Evolutionary conservation across 1,139 yeast genomes (phyloP).

Genomic region (Pichia sp.): DNA sequence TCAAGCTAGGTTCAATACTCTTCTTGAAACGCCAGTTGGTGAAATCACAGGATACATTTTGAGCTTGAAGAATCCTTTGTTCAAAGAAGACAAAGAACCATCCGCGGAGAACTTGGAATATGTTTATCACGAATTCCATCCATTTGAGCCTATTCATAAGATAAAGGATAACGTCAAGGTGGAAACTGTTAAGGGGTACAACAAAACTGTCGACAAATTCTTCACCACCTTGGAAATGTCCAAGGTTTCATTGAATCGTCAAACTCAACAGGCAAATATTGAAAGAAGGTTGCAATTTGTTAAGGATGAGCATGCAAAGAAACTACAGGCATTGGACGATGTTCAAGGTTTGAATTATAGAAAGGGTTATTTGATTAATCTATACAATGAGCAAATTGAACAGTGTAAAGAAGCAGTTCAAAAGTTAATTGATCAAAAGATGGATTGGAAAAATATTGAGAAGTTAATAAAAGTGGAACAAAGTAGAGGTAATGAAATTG

Average conservation of each 20-base stretch:
- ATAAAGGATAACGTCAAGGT: constrained; percentile 31
- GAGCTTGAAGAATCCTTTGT: constrained; percentile 54
- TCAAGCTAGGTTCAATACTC: constrained; percentile 35
- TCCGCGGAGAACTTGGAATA: constrained; percentile 40
- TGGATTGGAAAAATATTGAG: constrained; percentile 94
- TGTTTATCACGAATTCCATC: constrained; percentile 79
- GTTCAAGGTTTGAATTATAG: constrained; percentile 61
- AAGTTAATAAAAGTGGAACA: constrained; percentile 69
- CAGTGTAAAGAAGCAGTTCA: constrained; percentile 68
- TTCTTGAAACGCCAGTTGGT: constrained; percentile 31
- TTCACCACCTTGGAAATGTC: constrained; percentile 84
- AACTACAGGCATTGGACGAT: constrained; percentile 60
- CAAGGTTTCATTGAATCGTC: constrained; percentile 65
- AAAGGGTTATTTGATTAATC: constrained; percentile 71
- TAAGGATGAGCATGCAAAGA: constrained; percentile 63
- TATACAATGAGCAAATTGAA: constrained; percentile 66
- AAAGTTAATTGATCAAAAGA: constrained; percentile 67
- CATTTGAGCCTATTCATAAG: constrained; percentile 60
- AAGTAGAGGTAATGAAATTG: constrained; percentile 58
- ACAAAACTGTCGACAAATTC: constrained; percentile 74
- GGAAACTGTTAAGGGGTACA: constrained; percentile 52
- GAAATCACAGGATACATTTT: constrained; percentile 60
- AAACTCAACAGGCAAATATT: constrained; percentile 73
- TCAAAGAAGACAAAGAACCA: constrained; percentile 34
- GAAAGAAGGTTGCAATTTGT: constrained; percentile 71